These are phyloP conservation scores for Colletotrichum tofieldiae DNA, from an alignment of 2,329 filamentous ascomycete genomes.

Conservation along the genomic window DNA sequence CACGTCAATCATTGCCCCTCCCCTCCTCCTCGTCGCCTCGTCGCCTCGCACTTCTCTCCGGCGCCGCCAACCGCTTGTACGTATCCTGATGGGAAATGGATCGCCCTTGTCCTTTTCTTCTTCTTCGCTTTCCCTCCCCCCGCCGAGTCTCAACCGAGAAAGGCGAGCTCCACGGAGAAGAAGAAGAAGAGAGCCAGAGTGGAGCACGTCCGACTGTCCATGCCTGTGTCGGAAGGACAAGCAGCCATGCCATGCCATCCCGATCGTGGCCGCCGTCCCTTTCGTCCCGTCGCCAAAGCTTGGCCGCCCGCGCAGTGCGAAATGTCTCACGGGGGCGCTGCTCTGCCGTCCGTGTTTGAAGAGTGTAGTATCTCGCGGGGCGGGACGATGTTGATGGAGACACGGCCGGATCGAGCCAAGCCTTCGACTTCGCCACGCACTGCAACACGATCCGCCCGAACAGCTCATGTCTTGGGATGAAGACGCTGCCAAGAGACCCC, in stretches of 20 bases:
- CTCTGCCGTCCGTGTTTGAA: neutral
- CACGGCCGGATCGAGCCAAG: neutral
- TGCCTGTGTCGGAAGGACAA: conserved; percentile 8
- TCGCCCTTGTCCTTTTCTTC: neutral
- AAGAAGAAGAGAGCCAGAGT: neutral
- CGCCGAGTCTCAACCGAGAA: neutral
- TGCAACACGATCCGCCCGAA: neutral
- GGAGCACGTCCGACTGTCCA: neutral
- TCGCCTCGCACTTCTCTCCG: conserved; percentile 15
- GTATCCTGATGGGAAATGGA: neutral
- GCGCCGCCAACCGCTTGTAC: neutral
- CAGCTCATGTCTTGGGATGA: conserved; percentile 4
- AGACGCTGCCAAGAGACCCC: neutral
- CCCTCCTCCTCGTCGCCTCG: neutral
- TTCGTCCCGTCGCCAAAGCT: conserved; percentile 37
- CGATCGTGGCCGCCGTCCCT: too few relatives aligned
- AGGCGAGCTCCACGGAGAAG: neutral
- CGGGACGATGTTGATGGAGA: neutral
- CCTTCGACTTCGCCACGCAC: conserved; percentile 21
- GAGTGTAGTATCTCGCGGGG: neutral
- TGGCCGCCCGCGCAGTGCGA: conserved; percentile 2
- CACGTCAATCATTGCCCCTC: conserved; percentile 2
- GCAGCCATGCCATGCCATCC: conserved; percentile 25
- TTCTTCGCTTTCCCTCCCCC: neutral
- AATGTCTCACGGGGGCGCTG: conserved; percentile 16